Base-by-base conservation (phyloP, 495 filamentous ascomycete species). In the Penicillium longicatenatum region DNA sequence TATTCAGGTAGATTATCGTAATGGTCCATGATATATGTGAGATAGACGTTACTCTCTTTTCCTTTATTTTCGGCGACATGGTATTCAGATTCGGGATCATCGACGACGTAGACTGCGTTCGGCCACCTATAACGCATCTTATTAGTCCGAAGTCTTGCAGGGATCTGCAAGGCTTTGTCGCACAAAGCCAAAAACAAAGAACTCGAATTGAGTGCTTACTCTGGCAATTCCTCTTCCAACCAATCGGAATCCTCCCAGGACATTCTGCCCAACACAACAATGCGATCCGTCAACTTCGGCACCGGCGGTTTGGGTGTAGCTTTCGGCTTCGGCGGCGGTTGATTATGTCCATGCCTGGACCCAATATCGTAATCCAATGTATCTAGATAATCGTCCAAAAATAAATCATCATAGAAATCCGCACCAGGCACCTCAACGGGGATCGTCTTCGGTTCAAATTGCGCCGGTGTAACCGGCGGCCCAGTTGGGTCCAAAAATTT, bases 21-120 rank as follows among this genome's bases (percentile, higher is more conserved):
- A 58, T 82, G 61, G 57, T 81, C 78, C 45, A 81, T 70, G 24
- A 83, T 74, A 58, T 80, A 82, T 59, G 76, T 76, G 30, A 83
- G 72, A 54, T 83, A 83, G 46, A 73, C 66, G 58, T 76, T 80
- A 54, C 70, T 64, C 60, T 80, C 78, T 57, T 71, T 70, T 64
- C 79, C 79, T 59, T 82, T 81, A 61, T 81, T 81, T 29, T 69
- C 48, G 24, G 73, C 58, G 8, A 76, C 69, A 2, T 37, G 53
- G 43, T 68, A 68, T 7, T 73, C 64, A 7, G 83, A 78, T 1
- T 65, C 68, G 41, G 76, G 79, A 54, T 83, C 80, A 65, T 90
- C 83, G 48, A 82, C 84, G 24, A 79, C 76, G 66, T 90, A 91
- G 41, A 88, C 70, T 52, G 76, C 75, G 33, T 66, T 63, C 41